Conservation (phyloP, 2,329 filamentous ascomycete species). For the Phaeosphaeria sp. region DNA sequence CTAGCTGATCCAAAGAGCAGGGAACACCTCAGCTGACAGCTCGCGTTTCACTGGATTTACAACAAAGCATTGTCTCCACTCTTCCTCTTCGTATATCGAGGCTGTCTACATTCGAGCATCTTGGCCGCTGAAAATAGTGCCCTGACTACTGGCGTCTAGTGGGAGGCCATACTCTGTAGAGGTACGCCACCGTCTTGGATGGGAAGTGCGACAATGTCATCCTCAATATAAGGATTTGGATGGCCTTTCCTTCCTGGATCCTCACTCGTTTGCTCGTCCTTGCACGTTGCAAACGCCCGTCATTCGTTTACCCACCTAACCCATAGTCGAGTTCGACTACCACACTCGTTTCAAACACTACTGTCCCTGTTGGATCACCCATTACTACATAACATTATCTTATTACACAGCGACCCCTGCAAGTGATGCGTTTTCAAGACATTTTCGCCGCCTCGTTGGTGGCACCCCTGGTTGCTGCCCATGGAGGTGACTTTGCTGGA, state of each 20-base stretch:
- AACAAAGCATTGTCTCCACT: conserved; percentile 17
- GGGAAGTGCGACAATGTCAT: conserved; percentile 9
- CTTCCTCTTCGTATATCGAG: conserved; percentile 18
- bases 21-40: neutral
- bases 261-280: conserved; percentile 33
- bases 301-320: conserved; percentile 32
- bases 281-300: conserved; percentile 30
- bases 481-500: conserved; percentile 32
- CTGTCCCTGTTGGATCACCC: conserved; percentile 4
- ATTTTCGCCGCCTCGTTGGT: conserved; percentile 37
- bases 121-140: conserved; percentile 28
- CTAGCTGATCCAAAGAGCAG: neutral
- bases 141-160: conserved; percentile 20
- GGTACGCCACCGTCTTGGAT: conserved; percentile 25
- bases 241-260: conserved; percentile 6
- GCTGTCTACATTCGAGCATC: conserved; percentile 19
- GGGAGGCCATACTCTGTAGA: conserved; percentile 20
- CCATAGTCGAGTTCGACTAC: conserved; percentile 22
- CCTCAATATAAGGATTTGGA: conserved; percentile 30
- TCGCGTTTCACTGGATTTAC: neutral
- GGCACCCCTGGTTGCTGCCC: conserved; percentile 41
- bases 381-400: conserved; percentile 1
- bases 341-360: conserved; percentile 22
- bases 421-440: conserved; percentile 41
- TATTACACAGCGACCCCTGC: conserved; percentile 4